Evolutionary conservation across 495 filamentous ascomycete species (phyloP), one percentile per base, ranked within the genome.

Genomic region (Penicillium parvum): DNA sequence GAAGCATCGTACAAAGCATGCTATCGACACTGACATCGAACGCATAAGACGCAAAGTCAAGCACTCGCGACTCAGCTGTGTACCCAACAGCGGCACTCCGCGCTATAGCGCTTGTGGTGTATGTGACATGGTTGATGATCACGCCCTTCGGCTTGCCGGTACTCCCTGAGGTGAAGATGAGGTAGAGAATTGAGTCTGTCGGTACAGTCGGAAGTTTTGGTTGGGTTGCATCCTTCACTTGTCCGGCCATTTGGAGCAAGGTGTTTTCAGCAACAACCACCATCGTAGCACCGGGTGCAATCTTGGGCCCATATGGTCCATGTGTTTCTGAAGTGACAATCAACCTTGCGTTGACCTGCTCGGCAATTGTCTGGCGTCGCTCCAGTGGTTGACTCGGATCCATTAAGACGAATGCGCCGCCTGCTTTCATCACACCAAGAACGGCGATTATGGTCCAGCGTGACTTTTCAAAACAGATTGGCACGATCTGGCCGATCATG

Each of bases 121-220:
- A 66, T 3, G 68, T 69, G 37, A 50, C 49, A 44, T 83, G 78
- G 3, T 62, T 60, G 3, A 81, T 63, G 5, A 70, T 65, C 19
- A 80, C 72, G 17, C 76, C 78, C 49, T 78, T 78, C 0, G 74
- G 74, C n/a, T 62, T 73, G 4, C 73, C 73, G 1, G 74, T 78
- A n/a, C 65, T 72, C 5, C 75, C 75, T 15, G 71, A 75, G 5
- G 75, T 78, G 48, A 75, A 78, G 15, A 78, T 69, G 11, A 69
- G 50, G 44, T 66, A 74, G 54, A 66, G 63, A 4, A 64, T 47
- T 5, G 65, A 43, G 7, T 50, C 54, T 10, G 60, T 25, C 1
- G 66, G 59, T 6, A 69, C 63, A 6, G 45, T 8, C 1, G 60
- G 49, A 11, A 67, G 26, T 2, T 40, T 19, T 1, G 49, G 28